Evolutionary conservation across 2,329 filamentous ascomycete species (phyloP), one percentile per base, ranked within the genome.

Genomic region (Cercospora zeina): DNA sequence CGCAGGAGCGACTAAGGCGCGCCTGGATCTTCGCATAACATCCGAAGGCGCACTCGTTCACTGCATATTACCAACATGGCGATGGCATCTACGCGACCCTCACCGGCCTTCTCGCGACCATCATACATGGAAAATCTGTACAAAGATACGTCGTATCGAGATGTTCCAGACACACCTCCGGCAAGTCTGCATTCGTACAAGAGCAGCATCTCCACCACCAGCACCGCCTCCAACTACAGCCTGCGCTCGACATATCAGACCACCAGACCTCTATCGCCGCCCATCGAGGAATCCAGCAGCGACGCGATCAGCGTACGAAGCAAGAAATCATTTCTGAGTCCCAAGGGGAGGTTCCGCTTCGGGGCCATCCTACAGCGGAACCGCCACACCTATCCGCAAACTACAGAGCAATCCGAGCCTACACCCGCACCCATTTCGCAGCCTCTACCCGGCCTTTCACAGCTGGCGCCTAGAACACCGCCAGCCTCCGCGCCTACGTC

Each of bases 61-160:
- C 31, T 53, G 51, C 47, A 37, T 42, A 59, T 37, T 39, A 42
- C 33, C 37, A 68, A 60, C 45, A 72, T 72, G 69, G 62, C 67
- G 13, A 71, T 70, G 67, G 56, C 60, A 27, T 61, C 68, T 42
- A 64, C 65, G 42, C 68, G 67, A 59, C 66, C 67, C 7, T 67
- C 70, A 51, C 65, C 63, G 4, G 54, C 63, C 39, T 65, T 67
- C 34, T 63, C 61, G 45, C 61, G 71, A 47, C 72, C 71, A 11
- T 71, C 71, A 53, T 73, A 72, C 55, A 63, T 73, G 55, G 70
- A 74, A 62, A 69, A 67, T 50, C 65, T 74, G 13, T 74, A 70
- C 65, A 65, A 67, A 68, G 64, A 69, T 33, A 21, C 55, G 13
- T 50, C 45, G n/a, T 36, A 36, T 21, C 33, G 33, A 58, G 61